Base-by-base conservation (phyloP, 192 early-diverging fungal genomes). In the Ambispora gerdemannii region DNA sequence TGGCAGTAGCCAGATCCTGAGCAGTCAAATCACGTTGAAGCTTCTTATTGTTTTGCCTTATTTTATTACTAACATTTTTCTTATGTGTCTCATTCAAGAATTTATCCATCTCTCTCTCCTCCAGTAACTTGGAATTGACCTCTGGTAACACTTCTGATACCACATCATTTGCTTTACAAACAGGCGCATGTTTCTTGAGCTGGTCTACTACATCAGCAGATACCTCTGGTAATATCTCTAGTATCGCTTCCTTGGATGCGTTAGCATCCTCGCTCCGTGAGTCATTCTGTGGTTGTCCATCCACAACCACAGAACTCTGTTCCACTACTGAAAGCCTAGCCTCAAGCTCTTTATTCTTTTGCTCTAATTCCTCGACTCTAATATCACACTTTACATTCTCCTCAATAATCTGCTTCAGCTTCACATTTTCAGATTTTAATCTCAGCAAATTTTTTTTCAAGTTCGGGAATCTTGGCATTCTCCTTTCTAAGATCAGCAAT, bases 311-410 rank as follows among this genome's bases (percentile, higher is more conserved):
- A n/a, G n/a, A n/a, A n/a, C n/a, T n/a, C 59, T 61, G 59, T 61
- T 62, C 59, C 33, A 62, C 27, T 62, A 62, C 4, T 32, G 28
- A 25, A 31, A 62, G 59, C 4, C 59, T 62, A 4, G 25, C 33
- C 59, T 62, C 59, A 62, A 62, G 59, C 59, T 62, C 59, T 62
- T 2, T 62, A 62, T 62, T 62, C 59, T 62, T 61, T 62, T 62
- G 59, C 59, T 62, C 59, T 62, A 62, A 33, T 62, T 62, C 59
- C 59, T 62, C 59, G 22, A 62, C 30, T 62, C 59, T 58, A 58
- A 24, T 31, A 62, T 62, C 31, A 31, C 59, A 31, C 59, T 62
- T 62, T 62, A 2, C 22, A 62, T 62, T 62, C 4, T 62, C 59
- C 31, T 62, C 59, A 1, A 62, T 62, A 62, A 33, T 33, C 28